phyloP scores from a whole-genome alignment of 768 basidiomycete genomes.

The Xanthoconium purpureum region DNA sequence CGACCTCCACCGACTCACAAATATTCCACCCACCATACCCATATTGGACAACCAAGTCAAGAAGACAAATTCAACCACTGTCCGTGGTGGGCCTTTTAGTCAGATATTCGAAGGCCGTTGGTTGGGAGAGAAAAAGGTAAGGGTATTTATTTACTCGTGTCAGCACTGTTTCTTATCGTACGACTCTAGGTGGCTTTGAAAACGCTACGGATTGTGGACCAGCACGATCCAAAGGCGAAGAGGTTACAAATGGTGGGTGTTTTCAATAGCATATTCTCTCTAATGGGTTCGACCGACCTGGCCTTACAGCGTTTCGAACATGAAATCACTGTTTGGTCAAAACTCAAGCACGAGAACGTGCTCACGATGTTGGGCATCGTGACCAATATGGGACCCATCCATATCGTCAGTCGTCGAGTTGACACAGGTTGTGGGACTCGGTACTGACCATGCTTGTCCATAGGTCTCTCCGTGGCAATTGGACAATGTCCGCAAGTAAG shows the following conservation, averaged over 20 bases:
- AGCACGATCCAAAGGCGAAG: slow-evolving; percentile 40
- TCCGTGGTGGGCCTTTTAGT: slow-evolving; percentile 52
- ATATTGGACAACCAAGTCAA: slow-evolving; percentile 52
- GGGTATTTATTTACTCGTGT: neutral
- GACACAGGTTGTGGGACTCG: neutral
- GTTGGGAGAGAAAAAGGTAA: slow-evolving; percentile 52
- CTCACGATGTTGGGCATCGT: slow-evolving; percentile 54
- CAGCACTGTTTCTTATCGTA: neutral
- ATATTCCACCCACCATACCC: slow-evolving; percentile 52
- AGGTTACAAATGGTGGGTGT: slow-evolving; percentile 36
- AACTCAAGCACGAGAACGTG: slow-evolving; percentile 46
- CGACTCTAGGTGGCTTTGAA: slow-evolving; percentile 53
- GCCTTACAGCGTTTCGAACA: slow-evolving; percentile 49
- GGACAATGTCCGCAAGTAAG: slow-evolving; percentile 53
- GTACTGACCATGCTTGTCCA: neutral
- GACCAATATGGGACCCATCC: slow-evolving; percentile 49
- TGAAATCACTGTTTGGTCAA: slow-evolving; percentile 54
- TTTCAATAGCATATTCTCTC: neutral
- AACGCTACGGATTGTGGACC: slow-evolving; percentile 45
- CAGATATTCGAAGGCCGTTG: slow-evolving; percentile 54
- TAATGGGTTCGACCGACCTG: neutral
- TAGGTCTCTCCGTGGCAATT: slow-evolving; percentile 65
- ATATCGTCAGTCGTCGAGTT: slow-evolving; percentile 37
- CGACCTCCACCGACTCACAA: slow-evolving; percentile 47
- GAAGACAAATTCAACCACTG: slow-evolving; percentile 33